A percentile compares a stretch with the other conserved stretches of the same genome.
phyloP scores from a whole-genome alignment of 805 yeast genomes.

The Candida peoriensis region DNA sequence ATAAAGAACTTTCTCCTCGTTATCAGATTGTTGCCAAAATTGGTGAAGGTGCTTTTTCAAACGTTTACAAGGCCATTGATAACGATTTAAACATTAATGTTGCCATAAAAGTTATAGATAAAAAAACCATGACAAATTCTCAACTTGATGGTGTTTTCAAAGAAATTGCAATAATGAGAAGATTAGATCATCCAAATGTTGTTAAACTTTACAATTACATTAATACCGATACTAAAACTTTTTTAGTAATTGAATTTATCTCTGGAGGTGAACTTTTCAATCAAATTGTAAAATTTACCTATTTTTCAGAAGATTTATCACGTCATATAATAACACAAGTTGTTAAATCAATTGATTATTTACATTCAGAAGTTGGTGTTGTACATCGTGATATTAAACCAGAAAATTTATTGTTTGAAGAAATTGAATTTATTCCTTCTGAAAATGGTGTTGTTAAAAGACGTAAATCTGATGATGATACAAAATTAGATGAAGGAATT shows the following conservation, averaged over 20 bases:
- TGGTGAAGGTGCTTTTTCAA: slow-evolving; percentile 83
- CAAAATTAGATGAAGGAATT: slow-evolving; percentile 83
- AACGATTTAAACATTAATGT: slow-evolving; percentile 24
- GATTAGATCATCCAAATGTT: slow-evolving; percentile 57
- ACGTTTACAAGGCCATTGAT: slow-evolving; percentile 59
- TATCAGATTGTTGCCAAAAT: slow-evolving; percentile 44
- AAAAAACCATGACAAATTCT: slow-evolving; percentile 56
- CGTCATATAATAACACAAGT: slow-evolving; percentile 62
- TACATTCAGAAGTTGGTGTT: slow-evolving; percentile 70
- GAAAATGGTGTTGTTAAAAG: slow-evolving; percentile 34
- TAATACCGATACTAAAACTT: slow-evolving; percentile 57
- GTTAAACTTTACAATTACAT: slow-evolving; percentile 62
- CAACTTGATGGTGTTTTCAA: slow-evolving; percentile 69
- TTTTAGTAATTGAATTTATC: slow-evolving; percentile 68
- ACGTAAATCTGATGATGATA: slow-evolving; percentile 52
- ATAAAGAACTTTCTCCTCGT: slow-evolving; percentile 19
- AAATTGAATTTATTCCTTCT: slow-evolving; percentile 47
- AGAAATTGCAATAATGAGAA: slow-evolving; percentile 74
- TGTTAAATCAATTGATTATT: slow-evolving; percentile 57
- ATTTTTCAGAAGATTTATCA: slow-evolving; percentile 59
- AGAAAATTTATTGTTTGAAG: slow-evolving; percentile 64
- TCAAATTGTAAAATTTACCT: slow-evolving; percentile 61
- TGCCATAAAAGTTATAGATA: slow-evolving; percentile 59
- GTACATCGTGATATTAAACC: slow-evolving; percentile 85
- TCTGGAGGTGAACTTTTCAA: slow-evolving; percentile 74